A percentile compares a stretch with the other conserved stretches of the same genome.
Conservation (phyloP, 176 grass and related monocot genomes). For the Zizania latifolia region DNA sequence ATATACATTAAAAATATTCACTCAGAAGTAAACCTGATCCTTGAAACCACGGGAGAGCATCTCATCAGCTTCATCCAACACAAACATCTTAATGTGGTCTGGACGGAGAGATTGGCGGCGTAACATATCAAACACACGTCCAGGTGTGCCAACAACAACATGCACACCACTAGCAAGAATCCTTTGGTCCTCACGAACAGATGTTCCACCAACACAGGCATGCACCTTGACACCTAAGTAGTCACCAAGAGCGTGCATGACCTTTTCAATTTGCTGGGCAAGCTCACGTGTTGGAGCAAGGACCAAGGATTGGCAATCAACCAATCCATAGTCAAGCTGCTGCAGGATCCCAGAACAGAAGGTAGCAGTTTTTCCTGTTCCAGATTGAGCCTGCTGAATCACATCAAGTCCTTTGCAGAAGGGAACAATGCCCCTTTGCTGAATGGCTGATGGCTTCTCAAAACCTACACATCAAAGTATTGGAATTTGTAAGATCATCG, state of each 20-base stretch:
- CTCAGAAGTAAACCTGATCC: too few relatives aligned
- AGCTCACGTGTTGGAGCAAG: slow-evolving; percentile 60
- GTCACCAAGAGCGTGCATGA: slow-evolving; percentile 57
- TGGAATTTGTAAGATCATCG: background rate
- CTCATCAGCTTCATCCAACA: slow-evolving; percentile 61
- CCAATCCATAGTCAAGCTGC: slow-evolving; percentile 50
- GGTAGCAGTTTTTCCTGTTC: slow-evolving; percentile 55
- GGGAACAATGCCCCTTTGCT: slow-evolving; percentile 58
- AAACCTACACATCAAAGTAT: slow-evolving; percentile 37
- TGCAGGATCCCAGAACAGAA: slow-evolving; percentile 61
- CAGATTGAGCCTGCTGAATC: slow-evolving; percentile 61
- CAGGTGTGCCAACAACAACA: slow-evolving; percentile 56
- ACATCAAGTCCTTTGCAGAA: slow-evolving; percentile 62
- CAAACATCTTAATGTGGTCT: slow-evolving; percentile 55
- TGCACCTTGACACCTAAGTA: slow-evolving; percentile 62
- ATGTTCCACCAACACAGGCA: slow-evolving; percentile 57
- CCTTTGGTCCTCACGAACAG: slow-evolving; percentile 52
- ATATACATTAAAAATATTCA: too few relatives aligned
- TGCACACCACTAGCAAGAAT: slow-evolving; percentile 59
- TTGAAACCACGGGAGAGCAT: background rate
- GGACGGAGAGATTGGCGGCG: slow-evolving; percentile 42
- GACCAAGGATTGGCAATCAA: slow-evolving; percentile 54
- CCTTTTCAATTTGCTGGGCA: slow-evolving; percentile 57
- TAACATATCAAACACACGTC: slow-evolving; percentile 54
- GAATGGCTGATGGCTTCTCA: slow-evolving; percentile 63